These are phyloP conservation scores for Thuidium tamariscinum DNA, from an alignment of 225 moss, liverwort and hornwort species.

Conservation along the genomic window DNA sequence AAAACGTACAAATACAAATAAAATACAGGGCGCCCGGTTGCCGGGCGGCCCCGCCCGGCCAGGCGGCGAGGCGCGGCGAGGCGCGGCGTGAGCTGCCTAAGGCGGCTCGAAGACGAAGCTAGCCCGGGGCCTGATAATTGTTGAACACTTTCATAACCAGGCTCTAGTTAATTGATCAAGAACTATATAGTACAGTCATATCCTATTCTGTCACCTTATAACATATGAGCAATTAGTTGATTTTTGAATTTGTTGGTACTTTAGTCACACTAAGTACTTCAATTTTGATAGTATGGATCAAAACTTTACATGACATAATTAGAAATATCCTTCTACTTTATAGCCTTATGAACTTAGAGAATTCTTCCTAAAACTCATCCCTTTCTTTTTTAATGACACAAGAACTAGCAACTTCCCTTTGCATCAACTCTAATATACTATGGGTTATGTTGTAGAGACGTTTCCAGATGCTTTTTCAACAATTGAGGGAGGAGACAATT, in stretches of 20 bases:
- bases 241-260: not conserved
- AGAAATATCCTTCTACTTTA: too few relatives aligned
- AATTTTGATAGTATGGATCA: not conserved
- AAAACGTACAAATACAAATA: too few relatives aligned
- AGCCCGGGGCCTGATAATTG: too few relatives aligned
- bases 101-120: too few relatives aligned
- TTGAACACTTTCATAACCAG: not conserved
- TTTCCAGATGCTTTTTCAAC: too few relatives aligned
- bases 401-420: not conserved
- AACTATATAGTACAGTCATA: not conserved
- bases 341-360: not conserved
- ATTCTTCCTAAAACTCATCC: not conserved
- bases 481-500: too few relatives aligned
- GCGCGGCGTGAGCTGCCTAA: too few relatives aligned
- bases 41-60: too few relatives aligned
- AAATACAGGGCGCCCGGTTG: too few relatives aligned
- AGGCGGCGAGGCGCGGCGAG: too few relatives aligned
- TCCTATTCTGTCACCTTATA: not conserved
- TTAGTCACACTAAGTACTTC: too few relatives aligned
- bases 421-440: not conserved
- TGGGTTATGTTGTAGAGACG: not conserved
- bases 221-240: not conserved
- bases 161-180: not conserved
- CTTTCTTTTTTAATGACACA: not conserved
- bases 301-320: not conserved